A percentile compares a stretch with the other conserved stretches of the same genome.
phyloP scores from a whole-genome alignment of 345 rosid species.

The rapeseed (Brassica napus) region Da-Ae NC_063445.1:31642001-31642500 shows the following conservation, averaged over 20 bases:
- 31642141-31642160: not conserved
- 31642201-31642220: not conserved
- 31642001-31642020: not conserved
- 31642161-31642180: not conserved
- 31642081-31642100: too few species aligned
- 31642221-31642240: not conserved
- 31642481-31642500: slow-evolving; percentile 12
- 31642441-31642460: not conserved
- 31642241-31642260: not conserved
- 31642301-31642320: not conserved
- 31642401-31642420: not conserved
- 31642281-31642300: not conserved
- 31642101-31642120: too few species aligned
- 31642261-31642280: not conserved
- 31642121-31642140: too few species aligned
- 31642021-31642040: not conserved
- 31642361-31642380: not conserved
- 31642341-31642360: not conserved
- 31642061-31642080: not conserved
- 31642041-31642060: not conserved
- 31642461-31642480: not conserved
- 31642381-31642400: too few species aligned
- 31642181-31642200: not conserved
- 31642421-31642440: not conserved
- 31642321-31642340: not conserved